phyloP scores from a whole-genome alignment of 139 green algal genomes.

The Spirogloea muscicola region DNA sequence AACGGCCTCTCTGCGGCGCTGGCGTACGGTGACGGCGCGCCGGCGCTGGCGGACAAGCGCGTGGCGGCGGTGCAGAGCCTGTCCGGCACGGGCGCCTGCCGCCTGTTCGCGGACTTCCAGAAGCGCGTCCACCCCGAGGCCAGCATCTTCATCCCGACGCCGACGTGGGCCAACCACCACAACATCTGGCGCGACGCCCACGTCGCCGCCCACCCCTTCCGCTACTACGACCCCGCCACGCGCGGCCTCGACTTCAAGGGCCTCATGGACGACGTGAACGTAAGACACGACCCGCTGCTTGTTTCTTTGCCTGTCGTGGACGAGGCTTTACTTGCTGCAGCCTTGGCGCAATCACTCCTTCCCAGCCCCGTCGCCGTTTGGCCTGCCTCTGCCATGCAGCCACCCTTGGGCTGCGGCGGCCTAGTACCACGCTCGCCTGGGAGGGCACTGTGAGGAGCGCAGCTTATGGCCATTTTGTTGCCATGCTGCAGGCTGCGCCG shows the following conservation, averaged over 20 bases:
- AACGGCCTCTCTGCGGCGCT: slow-evolving; percentile 69
- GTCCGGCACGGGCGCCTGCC: slow-evolving; percentile 68
- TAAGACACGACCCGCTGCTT: no score
- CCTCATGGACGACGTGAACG: slow-evolving; percentile 73
- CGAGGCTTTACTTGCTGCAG: no score
- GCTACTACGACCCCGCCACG: slow-evolving; percentile 85
- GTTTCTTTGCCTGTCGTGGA: slow-evolving; percentile 74
- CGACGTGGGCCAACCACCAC: slow-evolving; percentile 55
- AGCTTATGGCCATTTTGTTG: background rate
- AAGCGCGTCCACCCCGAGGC: slow-evolving; percentile 48
- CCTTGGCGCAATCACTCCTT: no score
- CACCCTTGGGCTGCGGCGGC: no score
- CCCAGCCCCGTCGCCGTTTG: no score
- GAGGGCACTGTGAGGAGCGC: no score
- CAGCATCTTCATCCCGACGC: slow-evolving; percentile 39
- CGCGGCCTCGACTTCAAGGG: slow-evolving; percentile 78
- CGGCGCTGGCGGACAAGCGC: slow-evolving; percentile 24
- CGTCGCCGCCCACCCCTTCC: slow-evolving; percentile 47
- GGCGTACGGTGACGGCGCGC: slow-evolving; percentile 69
- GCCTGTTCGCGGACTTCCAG: slow-evolving; percentile 85
- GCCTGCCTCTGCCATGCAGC: no score
- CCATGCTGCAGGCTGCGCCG: slow-evolving; percentile 52
- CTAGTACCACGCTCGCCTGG: no score
- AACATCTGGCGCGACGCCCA: slow-evolving; percentile 66
- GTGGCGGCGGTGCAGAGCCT: slow-evolving; percentile 78